Evolutionary conservation across 257 asterid genomes (phyloP), one percentile per base, ranked within the genome.

Genomic region (Knoxia roxburghii): DNA sequence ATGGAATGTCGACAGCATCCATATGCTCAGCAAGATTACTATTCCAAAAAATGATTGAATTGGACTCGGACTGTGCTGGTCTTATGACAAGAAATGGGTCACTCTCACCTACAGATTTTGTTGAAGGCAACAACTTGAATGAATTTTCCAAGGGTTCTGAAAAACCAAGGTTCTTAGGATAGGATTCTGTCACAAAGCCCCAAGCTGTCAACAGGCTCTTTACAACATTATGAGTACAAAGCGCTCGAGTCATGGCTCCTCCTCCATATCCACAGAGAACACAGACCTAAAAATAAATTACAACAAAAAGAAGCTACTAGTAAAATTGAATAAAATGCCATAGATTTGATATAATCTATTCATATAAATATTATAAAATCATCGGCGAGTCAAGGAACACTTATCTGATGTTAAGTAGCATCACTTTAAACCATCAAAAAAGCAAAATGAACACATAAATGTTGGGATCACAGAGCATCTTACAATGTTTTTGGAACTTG

Each of bases 181-280:
- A 14, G 68, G 64, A 66, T 61, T 68, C 60, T 21, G 66, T 21
- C 45, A 12, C 33, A 21, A 61, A 11, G 37, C 64, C 61, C 79
- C 79, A 70, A 17, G 72, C 75, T 61, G 27, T 64, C 72, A 75
- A 54, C 37, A 75, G 69, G 68, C 75, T 49, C 72, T 65, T 75
- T 56, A 75, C 79, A 50, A 53, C 24, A 30, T 70, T 66, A 27
- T n/a, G 72, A 75, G 75, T 70, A 56, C 53, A 46, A 12, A 69
- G 65, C 45, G 79, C 79, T 50, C 41, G 75, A 69, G 79, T 75
- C 79, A 75, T 75, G 68, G 79, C 75, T 45, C 79, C 79, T 10
- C 71, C 79, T 57, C 75, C 79, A 70, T 75, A 70, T 26, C 79
- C 79, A 65, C 79, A 75, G 14, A 75, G 75, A 64, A 75, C 79